These are phyloP conservation scores for Xylaria palmicola DNA, from an alignment of 495 filamentous ascomycete species.

Conservation along the genomic window DNA sequence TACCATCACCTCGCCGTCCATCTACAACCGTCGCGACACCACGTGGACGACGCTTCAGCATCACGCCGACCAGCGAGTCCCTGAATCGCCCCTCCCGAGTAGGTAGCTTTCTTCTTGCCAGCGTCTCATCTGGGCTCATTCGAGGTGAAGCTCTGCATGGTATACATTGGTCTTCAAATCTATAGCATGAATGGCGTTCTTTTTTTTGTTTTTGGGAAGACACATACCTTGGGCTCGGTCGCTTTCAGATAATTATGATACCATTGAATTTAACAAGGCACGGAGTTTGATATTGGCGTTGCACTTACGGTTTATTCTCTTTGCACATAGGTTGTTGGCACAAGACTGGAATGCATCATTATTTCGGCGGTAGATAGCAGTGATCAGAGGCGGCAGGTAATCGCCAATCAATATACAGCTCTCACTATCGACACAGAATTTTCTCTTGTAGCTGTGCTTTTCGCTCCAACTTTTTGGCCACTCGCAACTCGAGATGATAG, in stretches of 20 bases:
- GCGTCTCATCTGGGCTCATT: not conserved
- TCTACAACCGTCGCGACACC: slow-evolving; percentile 18
- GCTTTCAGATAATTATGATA: not conserved
- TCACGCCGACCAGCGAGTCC: slow-evolving; percentile 16
- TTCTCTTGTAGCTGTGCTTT: not conserved
- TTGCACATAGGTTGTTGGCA: slow-evolving; percentile 6
- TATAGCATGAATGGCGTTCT: slow-evolving; percentile 6
- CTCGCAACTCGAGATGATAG: not conserved
- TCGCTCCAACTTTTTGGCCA: not conserved
- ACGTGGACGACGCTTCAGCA: slow-evolving; percentile 32
- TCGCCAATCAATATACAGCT: slow-evolving; percentile 1
- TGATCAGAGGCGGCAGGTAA: not conserved
- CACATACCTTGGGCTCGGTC: not conserved
- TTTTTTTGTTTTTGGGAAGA: not conserved
- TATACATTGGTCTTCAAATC: not conserved
- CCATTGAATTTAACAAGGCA: not conserved
- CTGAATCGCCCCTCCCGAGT: not conserved
- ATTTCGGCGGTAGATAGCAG: not conserved
- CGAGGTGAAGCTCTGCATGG: not conserved
- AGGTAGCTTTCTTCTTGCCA: not conserved
- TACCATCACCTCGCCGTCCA: slow-evolving; percentile 27
- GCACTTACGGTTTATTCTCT: not conserved
- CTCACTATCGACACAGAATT: not conserved
- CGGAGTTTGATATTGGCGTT: not conserved
- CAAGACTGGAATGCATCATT: not conserved